phyloP scores from a whole-genome alignment of 257 asterid species.

The Mentha longifolia region DNA sequence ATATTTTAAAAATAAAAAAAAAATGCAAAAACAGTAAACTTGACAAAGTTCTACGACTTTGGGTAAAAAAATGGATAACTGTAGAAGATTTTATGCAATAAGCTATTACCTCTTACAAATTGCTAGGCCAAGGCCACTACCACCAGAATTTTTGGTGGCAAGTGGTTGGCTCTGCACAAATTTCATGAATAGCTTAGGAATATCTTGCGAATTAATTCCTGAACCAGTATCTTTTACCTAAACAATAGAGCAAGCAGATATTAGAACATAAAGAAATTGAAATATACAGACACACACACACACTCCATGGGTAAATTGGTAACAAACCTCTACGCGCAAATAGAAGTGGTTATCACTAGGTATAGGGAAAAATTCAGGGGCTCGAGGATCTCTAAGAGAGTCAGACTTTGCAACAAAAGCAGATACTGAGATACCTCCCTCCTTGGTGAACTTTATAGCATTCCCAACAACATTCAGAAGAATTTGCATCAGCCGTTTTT shows the following conservation, averaged over 20 bases:
- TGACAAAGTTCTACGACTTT: neutral
- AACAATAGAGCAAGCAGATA: conserved; percentile 22
- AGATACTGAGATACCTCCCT: conserved; percentile 77
- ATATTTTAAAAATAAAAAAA: conserved; percentile 2
- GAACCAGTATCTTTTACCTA: conserved; percentile 96
- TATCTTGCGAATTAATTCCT: conserved; percentile 87
- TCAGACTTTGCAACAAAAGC: conserved; percentile 85
- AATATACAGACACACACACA: too few relatives aligned
- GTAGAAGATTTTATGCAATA: conserved; percentile 8
- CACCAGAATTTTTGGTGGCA: conserved; percentile 70
- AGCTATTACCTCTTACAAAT: conserved; percentile 77
- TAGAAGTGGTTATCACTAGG: conserved; percentile 83
- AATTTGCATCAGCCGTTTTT: conserved; percentile 88
- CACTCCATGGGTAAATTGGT: conserved; percentile 19
- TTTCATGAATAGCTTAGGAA: conserved; percentile 84
- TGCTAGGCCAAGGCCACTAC: conserved; percentile 98
- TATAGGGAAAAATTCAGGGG: conserved; percentile 76
- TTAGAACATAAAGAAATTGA: conserved; percentile 12
- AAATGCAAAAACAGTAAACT: neutral
- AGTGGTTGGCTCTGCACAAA: conserved; percentile 82
- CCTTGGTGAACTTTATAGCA: conserved; percentile 94
- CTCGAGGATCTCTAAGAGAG: conserved; percentile 70
- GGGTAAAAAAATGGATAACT: neutral
- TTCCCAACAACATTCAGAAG: conserved; percentile 87
- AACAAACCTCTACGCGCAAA: conserved; percentile 84